A percentile compares a stretch with the other conserved stretches of the same genome.
Conservation (phyloP, 2,329 filamentous ascomycete species). For the Ophiostoma australiae region DNA sequence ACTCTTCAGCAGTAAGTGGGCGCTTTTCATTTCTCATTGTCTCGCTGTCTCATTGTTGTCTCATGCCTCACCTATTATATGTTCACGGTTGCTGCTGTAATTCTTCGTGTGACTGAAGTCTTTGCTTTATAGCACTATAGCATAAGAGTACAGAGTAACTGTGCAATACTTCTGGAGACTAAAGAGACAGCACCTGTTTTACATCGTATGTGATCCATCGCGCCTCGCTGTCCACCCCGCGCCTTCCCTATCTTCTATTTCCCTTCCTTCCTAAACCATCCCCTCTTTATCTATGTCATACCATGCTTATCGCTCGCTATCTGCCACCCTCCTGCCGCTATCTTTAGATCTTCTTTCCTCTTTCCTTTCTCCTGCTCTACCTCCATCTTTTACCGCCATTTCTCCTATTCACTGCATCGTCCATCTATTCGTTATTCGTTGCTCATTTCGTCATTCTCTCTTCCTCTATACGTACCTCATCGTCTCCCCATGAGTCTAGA, state of each 20-base stretch:
- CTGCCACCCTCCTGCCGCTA: neutral
- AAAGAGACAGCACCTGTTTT: neutral
- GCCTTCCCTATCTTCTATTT: constrained; percentile 1
- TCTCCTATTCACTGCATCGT: constrained; percentile 1
- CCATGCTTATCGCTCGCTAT: constrained; percentile 9
- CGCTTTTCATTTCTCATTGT: neutral
- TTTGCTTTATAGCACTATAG: no score
- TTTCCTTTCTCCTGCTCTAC: neutral
- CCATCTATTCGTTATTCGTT: neutral
- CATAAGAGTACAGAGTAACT: no score
- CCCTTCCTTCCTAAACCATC: neutral
- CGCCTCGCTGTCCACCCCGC: constrained; percentile 7
- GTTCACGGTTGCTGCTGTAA: neutral
- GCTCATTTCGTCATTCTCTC: neutral
- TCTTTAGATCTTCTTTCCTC: neutral
- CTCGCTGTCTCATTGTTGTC: neutral
- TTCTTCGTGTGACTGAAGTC: neutral
- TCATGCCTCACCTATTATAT: neutral
- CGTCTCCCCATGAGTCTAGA: neutral
- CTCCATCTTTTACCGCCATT: neutral
- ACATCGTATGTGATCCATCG: neutral
- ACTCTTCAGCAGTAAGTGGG: neutral
- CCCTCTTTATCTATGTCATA: constrained; percentile 10
- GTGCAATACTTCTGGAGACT: no score
- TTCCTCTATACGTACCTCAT: neutral